Evolutionary conservation across 1,284 basidiomycete species (phyloP).

Genomic region (Cryptococcus wingfieldii): DNA sequence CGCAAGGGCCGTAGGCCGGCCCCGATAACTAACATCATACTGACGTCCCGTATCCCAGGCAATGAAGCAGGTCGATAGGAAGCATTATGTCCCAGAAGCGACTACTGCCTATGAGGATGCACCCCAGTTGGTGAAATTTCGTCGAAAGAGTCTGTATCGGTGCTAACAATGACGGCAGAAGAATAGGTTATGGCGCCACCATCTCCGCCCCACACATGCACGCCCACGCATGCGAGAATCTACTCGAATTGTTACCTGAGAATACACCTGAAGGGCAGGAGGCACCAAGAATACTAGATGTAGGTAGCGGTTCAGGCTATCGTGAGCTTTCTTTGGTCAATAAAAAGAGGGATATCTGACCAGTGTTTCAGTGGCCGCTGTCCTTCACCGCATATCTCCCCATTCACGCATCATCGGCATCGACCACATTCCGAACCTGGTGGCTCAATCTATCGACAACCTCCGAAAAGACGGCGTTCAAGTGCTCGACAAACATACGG

Average conservation of each 20-base stretch:
- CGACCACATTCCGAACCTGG: slow-evolving; percentile 80
- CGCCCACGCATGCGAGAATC: slow-evolving; percentile 43
- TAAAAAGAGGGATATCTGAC: background rate
- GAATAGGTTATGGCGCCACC: slow-evolving; percentile 47
- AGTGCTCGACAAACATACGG: slow-evolving; percentile 7
- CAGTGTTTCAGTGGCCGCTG: slow-evolving; percentile 52
- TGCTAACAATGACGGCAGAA: slow-evolving; percentile 20
- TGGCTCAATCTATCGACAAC: slow-evolving; percentile 66
- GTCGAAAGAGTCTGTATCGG: too few relatives aligned
- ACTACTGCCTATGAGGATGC: slow-evolving; percentile 43
- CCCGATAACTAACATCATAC: background rate
- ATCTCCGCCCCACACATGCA: slow-evolving; percentile 51
- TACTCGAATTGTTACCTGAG: slow-evolving; percentile 30
- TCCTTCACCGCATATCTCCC: slow-evolving; percentile 64
- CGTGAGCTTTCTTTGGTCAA: slow-evolving; percentile 51
- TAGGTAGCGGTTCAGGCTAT: slow-evolving; percentile 58
- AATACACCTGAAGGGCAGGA: slow-evolving; percentile 1
- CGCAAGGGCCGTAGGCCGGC: too few relatives aligned
- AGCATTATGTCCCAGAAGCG: slow-evolving; percentile 35
- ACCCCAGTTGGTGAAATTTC: slow-evolving; percentile 38
- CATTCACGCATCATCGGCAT: slow-evolving; percentile 76
- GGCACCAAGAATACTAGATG: slow-evolving; percentile 39
- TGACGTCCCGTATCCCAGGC: slow-evolving; percentile 23
- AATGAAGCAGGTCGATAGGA: slow-evolving; percentile 44
- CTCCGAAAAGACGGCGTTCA: slow-evolving; percentile 61